Conservation (phyloP, 805 yeast genomes). For the Helenozyma rhizophorensis region DNA sequence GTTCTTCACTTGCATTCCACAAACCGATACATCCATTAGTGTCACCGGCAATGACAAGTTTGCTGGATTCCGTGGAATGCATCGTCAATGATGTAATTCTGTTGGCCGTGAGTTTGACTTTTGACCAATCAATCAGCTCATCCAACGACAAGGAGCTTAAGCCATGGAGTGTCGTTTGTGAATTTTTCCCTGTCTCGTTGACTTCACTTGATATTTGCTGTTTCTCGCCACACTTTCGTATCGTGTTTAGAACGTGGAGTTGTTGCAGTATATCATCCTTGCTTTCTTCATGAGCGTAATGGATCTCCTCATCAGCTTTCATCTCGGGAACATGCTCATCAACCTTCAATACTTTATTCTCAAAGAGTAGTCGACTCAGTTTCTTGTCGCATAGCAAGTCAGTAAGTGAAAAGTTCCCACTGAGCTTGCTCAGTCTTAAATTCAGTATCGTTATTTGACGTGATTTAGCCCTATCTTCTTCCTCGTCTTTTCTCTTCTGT, state of each 20-base stretch:
- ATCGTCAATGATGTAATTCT: slow-evolving; percentile 71
- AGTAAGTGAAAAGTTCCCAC: slow-evolving; percentile 59
- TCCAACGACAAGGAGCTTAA: too few species aligned
- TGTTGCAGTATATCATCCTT: too few species aligned
- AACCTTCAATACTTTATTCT: too few species aligned
- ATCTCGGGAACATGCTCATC: too few species aligned
- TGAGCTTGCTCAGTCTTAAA: slow-evolving; percentile 53
- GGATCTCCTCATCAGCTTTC: too few species aligned
- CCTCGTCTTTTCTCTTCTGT: slow-evolving; percentile 28
- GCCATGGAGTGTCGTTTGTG: too few species aligned
- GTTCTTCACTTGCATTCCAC: slow-evolving; percentile 67
- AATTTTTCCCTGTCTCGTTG: too few species aligned
- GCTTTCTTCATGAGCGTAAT: too few species aligned
- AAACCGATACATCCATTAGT: slow-evolving; percentile 82
- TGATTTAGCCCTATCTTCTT: slow-evolving; percentile 33
- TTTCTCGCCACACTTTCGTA: too few species aligned
- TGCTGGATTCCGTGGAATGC: slow-evolving; percentile 66
- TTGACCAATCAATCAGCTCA: slow-evolving; percentile 26
- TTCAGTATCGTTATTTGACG: slow-evolving; percentile 7
- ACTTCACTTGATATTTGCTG: too few species aligned
- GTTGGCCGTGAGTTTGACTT: slow-evolving; percentile 64
- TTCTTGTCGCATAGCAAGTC: slow-evolving; percentile 49
- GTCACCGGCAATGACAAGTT: slow-evolving; percentile 81
- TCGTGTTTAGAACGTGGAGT: too few species aligned
- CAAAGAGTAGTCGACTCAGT: slow-evolving; percentile 32